phyloP scores from a whole-genome alignment of 1,139 yeast genomes.

The Trichomonascaceae sp. region DNA sequence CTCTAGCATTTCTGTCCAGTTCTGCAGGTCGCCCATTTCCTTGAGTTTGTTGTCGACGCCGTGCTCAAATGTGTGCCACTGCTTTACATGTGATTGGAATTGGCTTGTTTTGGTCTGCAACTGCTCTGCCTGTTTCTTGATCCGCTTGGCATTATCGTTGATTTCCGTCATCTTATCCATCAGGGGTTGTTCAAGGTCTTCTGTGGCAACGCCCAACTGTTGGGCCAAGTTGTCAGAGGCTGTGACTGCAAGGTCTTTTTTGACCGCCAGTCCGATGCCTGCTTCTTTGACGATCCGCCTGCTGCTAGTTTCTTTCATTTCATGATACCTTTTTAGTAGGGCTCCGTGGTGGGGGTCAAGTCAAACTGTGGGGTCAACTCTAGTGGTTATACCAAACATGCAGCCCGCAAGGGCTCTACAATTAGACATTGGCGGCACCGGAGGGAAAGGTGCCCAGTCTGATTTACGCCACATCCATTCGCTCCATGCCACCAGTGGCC shows the following conservation, averaged over 20 bases:
- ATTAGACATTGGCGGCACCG: not conserved
- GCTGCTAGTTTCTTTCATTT: slow-evolving; percentile 16
- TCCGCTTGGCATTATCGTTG: slow-evolving; percentile 14
- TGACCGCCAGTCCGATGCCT: slow-evolving; percentile 21
- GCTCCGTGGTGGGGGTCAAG: not conserved
- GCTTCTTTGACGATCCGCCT: slow-evolving; percentile 19
- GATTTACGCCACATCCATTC: not conserved
- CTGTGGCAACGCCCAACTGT: slow-evolving; percentile 12
- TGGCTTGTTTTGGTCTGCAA: slow-evolving; percentile 11
- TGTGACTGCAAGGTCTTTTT: slow-evolving; percentile 14
- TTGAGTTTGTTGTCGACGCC: slow-evolving; percentile 13
- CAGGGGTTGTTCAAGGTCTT: slow-evolving; percentile 16
- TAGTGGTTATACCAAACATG: not conserved
- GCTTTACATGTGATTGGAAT: slow-evolving; percentile 11
- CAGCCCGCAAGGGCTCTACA: not conserved
- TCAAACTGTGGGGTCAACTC: not conserved
- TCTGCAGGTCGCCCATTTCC: slow-evolving; percentile 31
- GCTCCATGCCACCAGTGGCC: slow-evolving; percentile 16
- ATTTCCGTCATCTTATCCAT: slow-evolving; percentile 16
- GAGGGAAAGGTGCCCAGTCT: no score
- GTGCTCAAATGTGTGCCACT: slow-evolving; percentile 11
- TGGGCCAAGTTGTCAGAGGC: slow-evolving; percentile 10
- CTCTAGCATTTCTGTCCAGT: slow-evolving; percentile 35
- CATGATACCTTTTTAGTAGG: not conserved
- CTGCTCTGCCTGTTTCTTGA: slow-evolving; percentile 14